These are phyloP conservation scores for Russula vinacea DNA, from an alignment of 768 basidiomycete species.

Conservation along the genomic window DNA sequence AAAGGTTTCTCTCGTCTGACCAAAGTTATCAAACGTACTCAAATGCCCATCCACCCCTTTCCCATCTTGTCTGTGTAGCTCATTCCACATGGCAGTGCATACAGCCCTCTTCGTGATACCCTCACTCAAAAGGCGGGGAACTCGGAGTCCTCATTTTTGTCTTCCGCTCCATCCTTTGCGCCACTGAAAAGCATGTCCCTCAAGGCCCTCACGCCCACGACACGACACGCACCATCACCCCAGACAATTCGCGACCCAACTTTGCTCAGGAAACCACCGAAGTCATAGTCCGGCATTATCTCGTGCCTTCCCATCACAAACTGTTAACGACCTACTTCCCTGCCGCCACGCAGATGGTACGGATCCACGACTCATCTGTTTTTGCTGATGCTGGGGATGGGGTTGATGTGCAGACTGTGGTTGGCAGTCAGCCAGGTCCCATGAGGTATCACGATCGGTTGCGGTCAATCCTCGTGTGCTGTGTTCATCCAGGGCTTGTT, in stretches of 20 bases:
- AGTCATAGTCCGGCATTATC: slow-evolving; percentile 51
- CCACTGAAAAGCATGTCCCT: slow-evolving; percentile 44
- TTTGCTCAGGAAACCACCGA: slow-evolving; percentile 57
- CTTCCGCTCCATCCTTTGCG: slow-evolving; percentile 58
- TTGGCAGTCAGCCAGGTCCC: slow-evolving; percentile 39
- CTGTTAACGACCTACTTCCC: slow-evolving; percentile 33
- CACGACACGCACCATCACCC: slow-evolving; percentile 57
- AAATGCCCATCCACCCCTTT: background rate
- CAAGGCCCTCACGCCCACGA: slow-evolving; percentile 25
- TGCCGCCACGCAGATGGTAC: slow-evolving; percentile 33
- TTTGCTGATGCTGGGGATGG: background rate
- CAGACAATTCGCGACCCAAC: slow-evolving; percentile 51
- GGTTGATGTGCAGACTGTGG: slow-evolving; percentile 17
- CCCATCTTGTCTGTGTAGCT: slow-evolving; percentile 41
- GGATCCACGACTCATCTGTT: slow-evolving; percentile 32
- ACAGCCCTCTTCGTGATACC: slow-evolving; percentile 50
- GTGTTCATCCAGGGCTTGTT: too few species aligned
- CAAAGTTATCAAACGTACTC: slow-evolving; percentile 7
- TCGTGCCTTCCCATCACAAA: slow-evolving; percentile 66
- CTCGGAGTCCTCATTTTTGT: slow-evolving; percentile 71
- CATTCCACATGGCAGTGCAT: slow-evolving; percentile 52
- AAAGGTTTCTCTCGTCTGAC: background rate
- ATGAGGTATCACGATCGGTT: slow-evolving; percentile 43
- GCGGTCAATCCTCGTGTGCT: slow-evolving; percentile 50
- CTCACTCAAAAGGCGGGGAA: slow-evolving; percentile 65